Evolutionary conservation across 1,284 basidiomycete genomes (phyloP).

Genomic region (Caloboletus firmus): DNA sequence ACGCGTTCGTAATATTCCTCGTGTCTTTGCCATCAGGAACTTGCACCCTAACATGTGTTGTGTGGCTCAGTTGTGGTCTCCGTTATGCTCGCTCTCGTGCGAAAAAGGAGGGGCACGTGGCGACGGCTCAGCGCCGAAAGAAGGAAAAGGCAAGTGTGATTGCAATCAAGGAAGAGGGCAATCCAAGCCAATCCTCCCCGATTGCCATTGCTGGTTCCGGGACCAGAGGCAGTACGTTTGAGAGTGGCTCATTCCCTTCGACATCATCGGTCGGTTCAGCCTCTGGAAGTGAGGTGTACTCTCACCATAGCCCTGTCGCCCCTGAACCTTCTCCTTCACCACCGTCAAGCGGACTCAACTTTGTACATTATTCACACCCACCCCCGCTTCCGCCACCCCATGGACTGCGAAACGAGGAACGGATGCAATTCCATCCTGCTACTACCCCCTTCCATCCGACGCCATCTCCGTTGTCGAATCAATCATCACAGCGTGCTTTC

Average conservation of each 20-base stretch:
- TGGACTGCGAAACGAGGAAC: slow-evolving; percentile 31
- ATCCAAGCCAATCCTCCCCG: slow-evolving; percentile 39
- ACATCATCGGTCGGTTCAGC: slow-evolving; percentile 50
- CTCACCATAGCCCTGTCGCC: slow-evolving; percentile 42
- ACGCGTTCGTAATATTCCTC: slow-evolving; percentile 67
- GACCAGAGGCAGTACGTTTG: slow-evolving; percentile 42
- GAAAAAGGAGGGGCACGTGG: slow-evolving; percentile 69
- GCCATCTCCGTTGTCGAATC: slow-evolving; percentile 50
- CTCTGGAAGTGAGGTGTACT: slow-evolving; percentile 56
- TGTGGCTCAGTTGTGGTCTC: slow-evolving; percentile 63
- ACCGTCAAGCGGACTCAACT: slow-evolving; percentile 49
- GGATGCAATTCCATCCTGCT: slow-evolving; percentile 25
- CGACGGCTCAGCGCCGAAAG: slow-evolving; percentile 41
- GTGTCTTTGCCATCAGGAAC: slow-evolving; percentile 9
- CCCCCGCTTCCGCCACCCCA: slow-evolving; percentile 22
- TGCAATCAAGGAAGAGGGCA: slow-evolving; percentile 36
- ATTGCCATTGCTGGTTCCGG: slow-evolving; percentile 38
- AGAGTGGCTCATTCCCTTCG: slow-evolving; percentile 50
- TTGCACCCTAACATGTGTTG: slow-evolving; percentile 28
- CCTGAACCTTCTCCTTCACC: slow-evolving; percentile 60
- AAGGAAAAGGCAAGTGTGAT: slow-evolving; percentile 41
- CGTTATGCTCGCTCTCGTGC: slow-evolving; percentile 79
- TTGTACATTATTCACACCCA: slow-evolving; percentile 50
- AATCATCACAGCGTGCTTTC: slow-evolving; percentile 35
- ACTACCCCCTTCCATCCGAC: slow-evolving; percentile 29